A percentile compares a stretch with the other conserved stretches of the same genome.
Evolutionary conservation across 2,329 filamentous ascomycete species (phyloP).

Genomic region (Mycosphaerella sp.): DNA sequence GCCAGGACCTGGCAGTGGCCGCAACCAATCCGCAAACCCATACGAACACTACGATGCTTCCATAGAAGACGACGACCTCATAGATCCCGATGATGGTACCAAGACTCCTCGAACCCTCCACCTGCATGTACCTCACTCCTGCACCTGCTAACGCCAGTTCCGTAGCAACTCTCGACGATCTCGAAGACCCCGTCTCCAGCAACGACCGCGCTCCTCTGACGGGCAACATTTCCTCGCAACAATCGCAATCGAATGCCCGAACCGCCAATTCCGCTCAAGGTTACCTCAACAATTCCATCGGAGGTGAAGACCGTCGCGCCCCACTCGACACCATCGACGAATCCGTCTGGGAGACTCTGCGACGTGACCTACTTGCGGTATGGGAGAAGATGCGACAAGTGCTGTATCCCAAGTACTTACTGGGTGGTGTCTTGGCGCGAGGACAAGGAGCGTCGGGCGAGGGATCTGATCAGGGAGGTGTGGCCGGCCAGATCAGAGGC

Average conservation of each 20-base stretch:
- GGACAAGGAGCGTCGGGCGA: conserved; percentile 51
- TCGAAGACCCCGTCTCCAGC: conserved; percentile 50
- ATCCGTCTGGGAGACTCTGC: conserved; percentile 93
- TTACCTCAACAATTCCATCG: conserved; percentile 83
- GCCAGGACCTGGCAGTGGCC: conserved; percentile 15
- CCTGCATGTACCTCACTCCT: neutral
- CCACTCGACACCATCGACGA: conserved; percentile 94
- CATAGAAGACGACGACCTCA: conserved; percentile 45
- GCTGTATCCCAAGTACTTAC: conserved; percentile 88
- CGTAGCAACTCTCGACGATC: conserved; percentile 77
- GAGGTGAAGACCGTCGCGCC: conserved; percentile 85
- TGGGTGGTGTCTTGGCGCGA: conserved; percentile 58
- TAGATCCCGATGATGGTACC: conserved; percentile 48
- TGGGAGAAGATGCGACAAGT: conserved; percentile 99
- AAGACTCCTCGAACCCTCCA: too few species aligned
- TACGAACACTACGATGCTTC: conserved; percentile 44
- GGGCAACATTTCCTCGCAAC: conserved; percentile 61
- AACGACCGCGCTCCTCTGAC: conserved; percentile 73
- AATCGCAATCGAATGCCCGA: conserved; percentile 51
- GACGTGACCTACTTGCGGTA: conserved; percentile 81
- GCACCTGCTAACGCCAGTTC: neutral
- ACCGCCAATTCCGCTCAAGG: conserved; percentile 59
- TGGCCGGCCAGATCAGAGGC: conserved; percentile 46
- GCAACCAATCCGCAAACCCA: conserved; percentile 20
- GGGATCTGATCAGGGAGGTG: conserved; percentile 30